Conservation (phyloP, 768 basidiomycete genomes). For the Amanita thiersii region DNA sequence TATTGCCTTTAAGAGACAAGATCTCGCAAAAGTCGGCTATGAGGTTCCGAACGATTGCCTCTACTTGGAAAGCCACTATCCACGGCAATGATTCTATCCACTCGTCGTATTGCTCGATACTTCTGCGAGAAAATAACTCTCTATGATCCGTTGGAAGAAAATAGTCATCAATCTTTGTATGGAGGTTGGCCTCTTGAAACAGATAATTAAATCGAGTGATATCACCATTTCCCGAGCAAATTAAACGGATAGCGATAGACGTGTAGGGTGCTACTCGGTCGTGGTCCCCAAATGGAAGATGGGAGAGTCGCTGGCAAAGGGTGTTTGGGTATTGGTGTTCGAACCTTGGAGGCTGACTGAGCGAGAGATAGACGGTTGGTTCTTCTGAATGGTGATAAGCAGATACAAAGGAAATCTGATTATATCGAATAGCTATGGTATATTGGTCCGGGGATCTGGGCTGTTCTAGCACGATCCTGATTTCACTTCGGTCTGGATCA, state of each 20-base stretch:
- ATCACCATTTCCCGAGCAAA: slow-evolving; percentile 28
- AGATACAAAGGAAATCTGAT: slow-evolving; percentile 33
- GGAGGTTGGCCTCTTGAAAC: slow-evolving; percentile 28
- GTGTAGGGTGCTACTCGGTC: slow-evolving; percentile 39
- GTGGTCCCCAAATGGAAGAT: slow-evolving; percentile 33
- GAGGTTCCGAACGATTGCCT: slow-evolving; percentile 30
- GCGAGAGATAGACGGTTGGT: slow-evolving; percentile 32
- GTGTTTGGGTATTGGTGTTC: slow-evolving; percentile 18
- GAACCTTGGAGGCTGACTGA: slow-evolving; percentile 33
- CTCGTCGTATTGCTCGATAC: slow-evolving; percentile 20
- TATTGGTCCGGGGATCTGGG: slow-evolving; percentile 14
- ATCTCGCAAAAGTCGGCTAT: slow-evolving; percentile 46
- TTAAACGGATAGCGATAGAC: slow-evolving; percentile 43
- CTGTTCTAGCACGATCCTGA: slow-evolving; percentile 27
- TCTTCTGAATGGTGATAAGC: slow-evolving; percentile 23
- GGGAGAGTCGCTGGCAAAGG: slow-evolving; percentile 27
- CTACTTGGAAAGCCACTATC: slow-evolving; percentile 55
- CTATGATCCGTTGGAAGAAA: slow-evolving; percentile 32
- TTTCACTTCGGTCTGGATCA: slow-evolving; percentile 35
- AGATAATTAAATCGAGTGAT: slow-evolving; percentile 30
- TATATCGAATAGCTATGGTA: slow-evolving; percentile 34
- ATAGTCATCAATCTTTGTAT: slow-evolving; percentile 20
- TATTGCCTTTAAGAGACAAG: slow-evolving; percentile 26
- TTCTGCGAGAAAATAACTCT: slow-evolving; percentile 32
- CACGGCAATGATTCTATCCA: slow-evolving; percentile 33